Evolutionary conservation across 768 basidiomycete species (phyloP), one percentile per base, ranked within the genome.

Genomic region (Pleurotus citrinopileatus): DNA sequence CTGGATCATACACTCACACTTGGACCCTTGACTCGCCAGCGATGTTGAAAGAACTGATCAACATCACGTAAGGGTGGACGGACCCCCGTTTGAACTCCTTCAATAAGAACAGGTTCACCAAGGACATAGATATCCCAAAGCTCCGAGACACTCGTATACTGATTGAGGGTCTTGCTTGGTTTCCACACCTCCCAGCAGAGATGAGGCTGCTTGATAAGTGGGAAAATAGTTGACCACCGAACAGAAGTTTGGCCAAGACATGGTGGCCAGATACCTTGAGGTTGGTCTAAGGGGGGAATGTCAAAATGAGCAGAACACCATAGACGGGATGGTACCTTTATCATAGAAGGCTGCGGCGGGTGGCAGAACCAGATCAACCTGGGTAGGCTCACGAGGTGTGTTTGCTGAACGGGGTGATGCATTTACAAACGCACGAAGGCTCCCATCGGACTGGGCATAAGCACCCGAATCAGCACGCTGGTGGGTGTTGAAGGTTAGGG

Each of bases 1-100:
- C 7, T 7, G 32, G 15, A 7, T 34, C 32, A 34, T 34, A 34
- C 32, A 34, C 12, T 69, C 60, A 67, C 89, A 82, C 13, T 86
- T 71, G 65, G 87, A 19, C 48, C 52, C 25, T 51, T 55, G 4
- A 13, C 28, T 13, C 56, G 51, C 60, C 65, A 65, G 10, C 28
- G 28, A 2, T 53, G 44, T 25, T 60, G 53, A 28, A 67, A 65
- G 15, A 57, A 45, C 20, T 57, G 29, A 37, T 68, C 65, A 10
- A 67, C 59, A 0, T 59, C 17, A 10, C 56, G 57, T 25, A 70
- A 53, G 1, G 66, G 67, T 10, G 63, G 68, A 29, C 67, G 63
- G 34, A 61, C 27, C 3, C 67, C 63, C 1, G 60, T 63, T 38
- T 65, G 62, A 20, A 38, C 36, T 6, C 59, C 59, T 1, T 28